Evolutionary conservation across 257 asterid species (phyloP), one percentile per base, ranked within the genome.

Genomic region (Nicotiana otophora): DNA sequence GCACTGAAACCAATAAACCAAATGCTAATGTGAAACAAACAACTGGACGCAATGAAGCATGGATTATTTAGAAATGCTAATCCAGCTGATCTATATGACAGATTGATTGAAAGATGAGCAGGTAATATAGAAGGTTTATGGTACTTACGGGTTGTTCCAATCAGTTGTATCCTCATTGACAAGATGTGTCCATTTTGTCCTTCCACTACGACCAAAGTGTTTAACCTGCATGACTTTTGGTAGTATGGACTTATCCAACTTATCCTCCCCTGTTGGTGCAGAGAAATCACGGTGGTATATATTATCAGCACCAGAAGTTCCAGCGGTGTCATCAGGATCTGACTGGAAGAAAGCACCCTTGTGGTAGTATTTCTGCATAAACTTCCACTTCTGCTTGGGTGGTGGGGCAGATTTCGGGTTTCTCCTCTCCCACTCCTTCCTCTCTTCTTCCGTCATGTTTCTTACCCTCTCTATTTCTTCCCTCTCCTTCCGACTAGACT

Each of bases 141-240:
- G 53, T 76, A 90, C 97, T 82, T 89, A 95, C 98, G 97, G 98
- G 69, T 89, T 90, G 86, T 93, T 92, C 99, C 99, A 95, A 82
- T 95, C 98, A 85, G 99, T 95, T 54, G 98, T 95, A 83, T 95
- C 98, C 95, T 95, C 98, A 20, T 92, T 90, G 86, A 93, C 97
- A 82, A 95, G 98, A 90, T 95, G 98, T 60, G 98, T 93, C 98
- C 99, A 95, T 86, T 95, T 95, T 9, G 98, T 92, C 90, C 97
- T 91, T 87, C 99, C 99, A 90, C 99, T 93, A 39, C 95, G 94
- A 68, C 99, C 99, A 68, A 95, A 95, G 90, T 93, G 97, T 87
- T 95, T 95, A 83, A 95, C 99, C 89, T 95, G 99, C 99, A 95
- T 95, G 83, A 95, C 94, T 87, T 93, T 93, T 9, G 99, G 99